Evolutionary conservation across 768 basidiomycete species (phyloP), one percentile per base, ranked within the genome.

Genomic region (Artomyces pyxidatus): DNA sequence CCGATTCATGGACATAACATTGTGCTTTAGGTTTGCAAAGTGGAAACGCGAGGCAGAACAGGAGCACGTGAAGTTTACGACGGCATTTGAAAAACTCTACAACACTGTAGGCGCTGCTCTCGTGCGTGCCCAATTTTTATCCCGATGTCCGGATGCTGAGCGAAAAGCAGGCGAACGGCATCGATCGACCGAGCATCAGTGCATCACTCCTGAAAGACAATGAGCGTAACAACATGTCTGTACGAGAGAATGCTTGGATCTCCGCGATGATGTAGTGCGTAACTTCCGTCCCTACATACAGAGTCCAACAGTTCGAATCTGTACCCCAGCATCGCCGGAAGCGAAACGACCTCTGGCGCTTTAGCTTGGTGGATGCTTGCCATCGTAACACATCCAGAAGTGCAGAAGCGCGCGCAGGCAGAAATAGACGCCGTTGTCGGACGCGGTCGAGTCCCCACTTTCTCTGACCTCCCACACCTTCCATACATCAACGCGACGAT

Each of bases 41-140:
- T 61, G 60, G 60, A 61, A 61, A 29, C 57, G 59, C 23, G 57
- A 61, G 16, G 51, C 35, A 9, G 42, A 43, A 12, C 25, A 26
- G 26, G 29, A 40, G 38, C 46, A 55, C 32, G 11, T n/a, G 32
- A 11, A 35, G 32, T 12, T 19, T 17, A 4, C 19, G 28, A 14
- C 21, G 44, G 4, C 39, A 40, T 52, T 61, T 19, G 49, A 54
- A 26, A n/a, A n/a, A n/a, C n/a, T n/a, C n/a, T n/a, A n/a, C n/a
- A n/a, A n/a, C n/a, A n/a, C n/a, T n/a, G n/a, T n/a, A n/a, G n/a
- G n/a, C n/a, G n/a, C n/a, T n/a, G n/a, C n/a, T n/a, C n/a, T n/a
- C n/a, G n/a, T n/a, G n/a, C n/a, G n/a, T n/a, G 6, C 22, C 17
- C 1, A 4, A 14, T 12, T 6, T 4, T 25, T 6, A 25, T 26